Evolutionary conservation across 768 basidiomycete genomes (phyloP).

Genomic region (Hypholoma sublateritium): DNA sequence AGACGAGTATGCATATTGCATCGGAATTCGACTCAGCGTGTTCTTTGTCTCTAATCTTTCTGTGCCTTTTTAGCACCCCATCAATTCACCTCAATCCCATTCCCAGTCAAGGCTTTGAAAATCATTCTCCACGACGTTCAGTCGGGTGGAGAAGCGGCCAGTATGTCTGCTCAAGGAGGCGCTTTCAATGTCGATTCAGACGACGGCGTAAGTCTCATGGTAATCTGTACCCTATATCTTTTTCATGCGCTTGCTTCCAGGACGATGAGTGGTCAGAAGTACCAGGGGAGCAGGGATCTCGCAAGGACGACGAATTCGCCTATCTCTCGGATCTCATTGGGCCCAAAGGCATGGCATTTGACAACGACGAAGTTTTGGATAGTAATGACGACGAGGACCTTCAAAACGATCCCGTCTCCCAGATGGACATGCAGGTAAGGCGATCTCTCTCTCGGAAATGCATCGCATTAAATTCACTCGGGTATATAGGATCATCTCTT

Average conservation of each 20-base stretch:
- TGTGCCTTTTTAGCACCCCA: conserved; percentile 61
- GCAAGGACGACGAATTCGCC: conserved; percentile 78
- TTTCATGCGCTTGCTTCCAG: conserved; percentile 28
- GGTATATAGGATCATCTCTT: conserved; percentile 60
- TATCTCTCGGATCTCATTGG: conserved; percentile 85
- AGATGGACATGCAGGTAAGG: conserved; percentile 75
- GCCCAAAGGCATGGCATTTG: conserved; percentile 68
- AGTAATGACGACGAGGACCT: conserved; percentile 87
- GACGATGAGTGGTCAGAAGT: conserved; percentile 97
- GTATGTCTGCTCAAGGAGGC: conserved; percentile 56
- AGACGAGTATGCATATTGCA: conserved; percentile 53
- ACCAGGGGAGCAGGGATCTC: conserved; percentile 59
- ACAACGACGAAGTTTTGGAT: conserved; percentile 75
- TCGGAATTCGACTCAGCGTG: conserved; percentile 23
- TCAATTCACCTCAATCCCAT: conserved; percentile 81
- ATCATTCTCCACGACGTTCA: conserved; percentile 83
- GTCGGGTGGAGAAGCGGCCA: conserved; percentile 71
- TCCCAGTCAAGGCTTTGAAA: conserved; percentile 93
- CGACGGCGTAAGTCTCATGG: conserved; percentile 54
- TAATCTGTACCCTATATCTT: not conserved
- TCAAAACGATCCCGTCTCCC: conserved; percentile 79
- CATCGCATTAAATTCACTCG: not conserved
- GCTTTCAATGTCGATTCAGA: conserved; percentile 66
- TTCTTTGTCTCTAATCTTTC: conserved; percentile 42
- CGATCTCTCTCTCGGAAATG: not conserved